Percentiles rank a stretch among this genome's conserved stretches.
Conservation (phyloP, 2,329 filamentous ascomycete species). For the Sclerotinia trifoliorum region DNA sequence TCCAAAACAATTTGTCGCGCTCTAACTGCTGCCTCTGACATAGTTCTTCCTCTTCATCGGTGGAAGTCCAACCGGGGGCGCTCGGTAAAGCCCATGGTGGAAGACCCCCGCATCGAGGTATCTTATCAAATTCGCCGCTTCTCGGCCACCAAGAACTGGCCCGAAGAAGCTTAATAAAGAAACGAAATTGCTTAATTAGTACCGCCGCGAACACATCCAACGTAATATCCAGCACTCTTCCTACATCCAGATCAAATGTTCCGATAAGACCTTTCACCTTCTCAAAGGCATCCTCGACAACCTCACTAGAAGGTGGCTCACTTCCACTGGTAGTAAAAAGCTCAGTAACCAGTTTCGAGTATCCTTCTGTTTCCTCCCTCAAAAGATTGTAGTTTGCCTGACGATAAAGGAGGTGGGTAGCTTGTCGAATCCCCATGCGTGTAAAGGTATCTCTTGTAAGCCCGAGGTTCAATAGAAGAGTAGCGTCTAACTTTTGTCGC, state of each 20-base stretch:
- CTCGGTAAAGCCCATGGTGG: conserved; percentile 82
- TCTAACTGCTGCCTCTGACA: conserved; percentile 56
- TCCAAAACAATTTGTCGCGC: conserved; percentile 79
- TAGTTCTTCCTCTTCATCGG: conserved; percentile 65
- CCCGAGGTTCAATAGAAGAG: conserved; percentile 70
- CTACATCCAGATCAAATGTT: conserved; percentile 95
- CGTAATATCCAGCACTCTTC: conserved; percentile 88
- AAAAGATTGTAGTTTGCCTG: conserved; percentile 97
- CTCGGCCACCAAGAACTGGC: conserved; percentile 97
- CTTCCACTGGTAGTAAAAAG: conserved; percentile 85
- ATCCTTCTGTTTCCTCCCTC: conserved; percentile 93
- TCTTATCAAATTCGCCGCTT: conserved; percentile 50
- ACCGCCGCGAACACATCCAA: conserved; percentile 93
- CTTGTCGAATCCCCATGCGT: conserved; percentile 80
- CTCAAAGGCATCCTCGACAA: conserved; percentile 84
- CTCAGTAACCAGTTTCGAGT: conserved; percentile 93
- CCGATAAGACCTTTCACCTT: conserved; percentile 92
- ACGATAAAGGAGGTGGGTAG: conserved; percentile 89
- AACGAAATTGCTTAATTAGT: conserved; percentile 86
- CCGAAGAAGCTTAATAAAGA: conserved; percentile 90
- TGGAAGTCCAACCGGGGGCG: conserved; percentile 60
- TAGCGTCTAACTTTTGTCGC: conserved; percentile 79
- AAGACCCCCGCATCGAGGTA: conserved; percentile 58
- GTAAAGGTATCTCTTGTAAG: conserved; percentile 83
- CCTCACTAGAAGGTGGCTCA: conserved; percentile 69